Conservation (phyloP, 768 basidiomycete species). For the Lentinula lateritia region DNA sequence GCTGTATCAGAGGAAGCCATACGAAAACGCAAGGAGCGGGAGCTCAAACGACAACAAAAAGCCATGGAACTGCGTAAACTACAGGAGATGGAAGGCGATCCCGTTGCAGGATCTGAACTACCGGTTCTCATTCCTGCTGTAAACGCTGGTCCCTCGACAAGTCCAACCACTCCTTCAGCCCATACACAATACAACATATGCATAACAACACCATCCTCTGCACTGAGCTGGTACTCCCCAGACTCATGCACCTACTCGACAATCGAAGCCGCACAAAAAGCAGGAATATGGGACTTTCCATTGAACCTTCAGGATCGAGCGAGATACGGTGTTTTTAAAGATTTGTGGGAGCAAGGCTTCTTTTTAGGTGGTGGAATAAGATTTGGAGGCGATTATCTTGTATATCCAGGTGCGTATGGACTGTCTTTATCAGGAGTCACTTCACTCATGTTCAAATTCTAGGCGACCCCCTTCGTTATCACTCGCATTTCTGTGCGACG, state of each 20-base stretch:
- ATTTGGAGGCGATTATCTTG: constrained; percentile 94
- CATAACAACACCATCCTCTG: constrained; percentile 60
- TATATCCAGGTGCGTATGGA: constrained; percentile 81
- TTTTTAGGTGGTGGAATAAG: constrained; percentile 88
- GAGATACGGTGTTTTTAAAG: constrained; percentile 72
- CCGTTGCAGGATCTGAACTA: not conserved
- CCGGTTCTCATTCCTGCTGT: not conserved
- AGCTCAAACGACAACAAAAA: constrained; percentile 30
- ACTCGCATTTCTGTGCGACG: constrained; percentile 91
- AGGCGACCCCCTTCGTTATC: constrained; percentile 95
- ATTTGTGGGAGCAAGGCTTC: constrained; percentile 77
- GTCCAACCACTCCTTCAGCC: constrained; percentile 2
- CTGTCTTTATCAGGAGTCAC: not conserved
- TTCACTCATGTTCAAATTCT: not conserved
- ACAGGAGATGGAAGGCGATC: not conserved
- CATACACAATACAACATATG: constrained; percentile 44
- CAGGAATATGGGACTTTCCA: constrained; percentile 78
- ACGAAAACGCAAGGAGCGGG: constrained; percentile 68
- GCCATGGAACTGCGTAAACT: constrained; percentile 14
- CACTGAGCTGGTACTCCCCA: constrained; percentile 65
- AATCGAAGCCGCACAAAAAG: constrained; percentile 53
- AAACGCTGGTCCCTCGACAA: not conserved
- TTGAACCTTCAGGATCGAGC: constrained; percentile 60
- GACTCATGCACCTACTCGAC: constrained; percentile 40
- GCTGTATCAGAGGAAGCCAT: constrained; percentile 59